Evolutionary conservation across 805 yeast genomes (phyloP), one percentile per base, ranked within the genome.

Genomic region (Myxozyma udenii): DNA sequence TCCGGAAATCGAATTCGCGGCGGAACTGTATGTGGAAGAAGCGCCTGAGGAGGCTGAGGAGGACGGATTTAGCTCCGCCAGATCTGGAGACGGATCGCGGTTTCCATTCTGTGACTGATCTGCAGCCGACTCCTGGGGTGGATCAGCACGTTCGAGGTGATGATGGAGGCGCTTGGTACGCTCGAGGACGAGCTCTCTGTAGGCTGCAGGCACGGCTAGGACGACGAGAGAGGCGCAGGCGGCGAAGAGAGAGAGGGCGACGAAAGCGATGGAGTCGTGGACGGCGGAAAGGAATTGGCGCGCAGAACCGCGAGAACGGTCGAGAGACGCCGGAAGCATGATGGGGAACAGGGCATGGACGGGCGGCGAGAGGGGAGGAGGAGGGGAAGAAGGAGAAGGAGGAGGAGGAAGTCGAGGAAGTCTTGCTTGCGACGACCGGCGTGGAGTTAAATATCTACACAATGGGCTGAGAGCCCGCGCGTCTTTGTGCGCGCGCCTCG

Each of bases 171-270:
- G 41, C n/a, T 5, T 14, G 26, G 23, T 12, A 7, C 23, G 23
- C 41, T 11, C 22, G 41, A 19, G 23, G 22, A 38, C 11, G 24
- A 38, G 41, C 26, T n/a, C n/a, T 5, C 19, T 14, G 23, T 12
- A 7, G 26, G 23, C 41, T 11, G 11, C 19, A 19, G 23, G 22
- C 9, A 7, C 14, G 16, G 41, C 26, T 37, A 33, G n/a, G 33
- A 22, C 37, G 25, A 22, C 37, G 46, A 30, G 19, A 30, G 25
- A 14, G 39, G 33, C 26, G 35, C n/a, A 11, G 42, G 5, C 30
- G 30, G 18, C 12, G 41, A 38, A 32, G 39, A 48, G 46, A 12
- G 4, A 5, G 35, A 45, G 33, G 53, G 5, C 23, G 48, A 23
- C 16, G 35, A 25, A 18, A 21, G 19, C 18, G 39, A 3, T 4